phyloP scores from a whole-genome alignment of 345 rosid species.

The Crucihimalaya himalaica region DNA sequence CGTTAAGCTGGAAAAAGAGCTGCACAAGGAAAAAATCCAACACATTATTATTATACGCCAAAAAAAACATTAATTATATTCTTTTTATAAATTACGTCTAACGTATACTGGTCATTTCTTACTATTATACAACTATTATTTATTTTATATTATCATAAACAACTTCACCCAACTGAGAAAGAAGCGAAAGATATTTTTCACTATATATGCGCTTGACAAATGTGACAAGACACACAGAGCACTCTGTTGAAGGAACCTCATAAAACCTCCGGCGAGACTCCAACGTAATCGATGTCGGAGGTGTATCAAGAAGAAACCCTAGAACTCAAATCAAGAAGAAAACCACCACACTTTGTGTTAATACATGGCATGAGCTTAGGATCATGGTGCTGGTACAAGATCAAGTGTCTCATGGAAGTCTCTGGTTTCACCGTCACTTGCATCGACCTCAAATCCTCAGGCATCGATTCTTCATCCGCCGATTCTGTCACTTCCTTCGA shows the following conservation, averaged over 20 bases:
- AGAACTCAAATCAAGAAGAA: slow-evolving; percentile 1
- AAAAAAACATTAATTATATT: too few species aligned
- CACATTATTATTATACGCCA: neutral
- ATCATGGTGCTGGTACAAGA: slow-evolving; percentile 96
- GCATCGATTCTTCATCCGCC: slow-evolving; percentile 56
- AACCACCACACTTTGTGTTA: slow-evolving; percentile 66
- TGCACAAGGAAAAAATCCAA: neutral
- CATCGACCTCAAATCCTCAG: slow-evolving; percentile 72
- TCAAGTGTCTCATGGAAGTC: slow-evolving; percentile 71
- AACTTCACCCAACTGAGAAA: slow-evolving; percentile 1
- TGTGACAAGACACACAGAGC: slow-evolving; percentile 15
- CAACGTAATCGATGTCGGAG: slow-evolving; percentile 44
- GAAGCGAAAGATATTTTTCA: slow-evolving; percentile 16
- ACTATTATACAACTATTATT: neutral
- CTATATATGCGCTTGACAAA: slow-evolving; percentile 32
- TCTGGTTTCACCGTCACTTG: slow-evolving; percentile 78
- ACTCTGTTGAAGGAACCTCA: neutral
- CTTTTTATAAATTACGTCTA: neutral
- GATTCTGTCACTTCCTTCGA: slow-evolving; percentile 58
- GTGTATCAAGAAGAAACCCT: slow-evolving; percentile 31
- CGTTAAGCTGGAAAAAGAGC: neutral
- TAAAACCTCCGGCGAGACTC: slow-evolving; percentile 14
- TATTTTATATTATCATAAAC: neutral
- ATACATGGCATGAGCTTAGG: slow-evolving; percentile 82
- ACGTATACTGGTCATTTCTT: neutral